Percentiles rank a stretch among this genome's conserved stretches.
Evolutionary conservation across 768 basidiomycete species (phyloP).

Genomic region (Pholiota conissans): DNA sequence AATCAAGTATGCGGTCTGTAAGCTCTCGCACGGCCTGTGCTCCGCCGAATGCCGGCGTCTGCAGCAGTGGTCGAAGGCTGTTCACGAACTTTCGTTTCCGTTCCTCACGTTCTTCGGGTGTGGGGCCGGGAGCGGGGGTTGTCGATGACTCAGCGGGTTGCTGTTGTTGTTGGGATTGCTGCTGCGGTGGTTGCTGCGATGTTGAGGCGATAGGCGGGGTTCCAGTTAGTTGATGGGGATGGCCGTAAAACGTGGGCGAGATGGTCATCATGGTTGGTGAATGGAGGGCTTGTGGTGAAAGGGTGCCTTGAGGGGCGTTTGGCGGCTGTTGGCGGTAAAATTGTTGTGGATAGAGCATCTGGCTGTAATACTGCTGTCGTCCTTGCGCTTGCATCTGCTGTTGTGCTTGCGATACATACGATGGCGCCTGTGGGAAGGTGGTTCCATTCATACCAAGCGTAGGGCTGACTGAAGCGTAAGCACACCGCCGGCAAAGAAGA

Average conservation of each 20-base stretch:
- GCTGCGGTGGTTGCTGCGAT: slow-evolving; percentile 5
- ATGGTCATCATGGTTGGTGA: slow-evolving; percentile 50
- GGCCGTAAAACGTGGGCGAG: slow-evolving; percentile 33
- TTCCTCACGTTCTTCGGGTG: slow-evolving; percentile 45
- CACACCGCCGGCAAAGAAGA: slow-evolving; percentile 6
- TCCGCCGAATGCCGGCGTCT: slow-evolving; percentile 60
- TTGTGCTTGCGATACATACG: slow-evolving; percentile 28
- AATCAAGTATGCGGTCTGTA: slow-evolving; percentile 56
- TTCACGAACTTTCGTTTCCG: slow-evolving; percentile 54
- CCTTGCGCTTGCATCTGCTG: slow-evolving; percentile 24
- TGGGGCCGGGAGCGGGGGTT: slow-evolving; percentile 23
- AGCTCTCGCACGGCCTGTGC: slow-evolving; percentile 68
- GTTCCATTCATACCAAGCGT: slow-evolving; percentile 56
- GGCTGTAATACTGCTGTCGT: slow-evolving; percentile 14
- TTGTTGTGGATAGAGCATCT: slow-evolving; percentile 16
- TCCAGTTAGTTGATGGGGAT: slow-evolving; percentile 18
- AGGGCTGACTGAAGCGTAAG: slow-evolving; percentile 45
- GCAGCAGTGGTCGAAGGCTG: slow-evolving; percentile 56
- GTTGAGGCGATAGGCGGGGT: slow-evolving; percentile 12
- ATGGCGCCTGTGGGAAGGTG: slow-evolving; percentile 45
- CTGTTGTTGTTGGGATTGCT: neutral
- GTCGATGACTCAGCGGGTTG: neutral
- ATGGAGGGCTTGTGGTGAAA: slow-evolving; percentile 71
- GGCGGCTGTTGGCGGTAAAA: slow-evolving; percentile 35
- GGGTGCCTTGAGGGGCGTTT: slow-evolving; percentile 53